Conservation (phyloP, 148 eudicot species). For the Euryodendron excelsum region DNA sequence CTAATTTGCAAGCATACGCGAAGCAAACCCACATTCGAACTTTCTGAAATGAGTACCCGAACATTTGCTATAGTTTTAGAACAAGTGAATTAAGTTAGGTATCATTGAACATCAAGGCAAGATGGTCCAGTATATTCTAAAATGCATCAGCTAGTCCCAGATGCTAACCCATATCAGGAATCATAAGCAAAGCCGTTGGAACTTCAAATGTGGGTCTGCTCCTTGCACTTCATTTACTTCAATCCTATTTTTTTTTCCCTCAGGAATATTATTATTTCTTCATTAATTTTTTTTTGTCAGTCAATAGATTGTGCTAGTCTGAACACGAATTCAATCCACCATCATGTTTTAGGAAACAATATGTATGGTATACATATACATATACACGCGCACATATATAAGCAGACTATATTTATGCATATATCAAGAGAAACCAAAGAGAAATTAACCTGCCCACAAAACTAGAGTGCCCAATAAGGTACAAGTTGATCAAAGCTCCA, state of each 20-base stretch:
- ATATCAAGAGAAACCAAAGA: background rate
- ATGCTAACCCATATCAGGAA: background rate
- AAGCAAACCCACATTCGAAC: background rate
- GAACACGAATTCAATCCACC: background rate
- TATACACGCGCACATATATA: background rate
- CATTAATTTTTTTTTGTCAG: background rate
- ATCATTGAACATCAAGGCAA: background rate
- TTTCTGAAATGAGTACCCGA: background rate
- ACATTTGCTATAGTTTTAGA: background rate
- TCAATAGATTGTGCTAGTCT: background rate
- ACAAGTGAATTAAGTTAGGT: background rate
- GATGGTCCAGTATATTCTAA: too few relatives aligned
- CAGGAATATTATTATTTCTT: background rate
- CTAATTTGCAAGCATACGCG: background rate
- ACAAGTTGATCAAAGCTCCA: conserved; percentile 13
- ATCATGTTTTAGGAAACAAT: background rate
- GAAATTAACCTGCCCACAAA: conserved; percentile 16
- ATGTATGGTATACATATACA: background rate
- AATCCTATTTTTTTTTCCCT: background rate
- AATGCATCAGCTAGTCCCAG: background rate
- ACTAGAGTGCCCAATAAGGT: background rate
- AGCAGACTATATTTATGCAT: background rate
- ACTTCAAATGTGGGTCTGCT: background rate
- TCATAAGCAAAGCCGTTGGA: background rate
- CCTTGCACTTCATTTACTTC: background rate